Conservation (phyloP, 495 filamentous ascomycete genomes). For the Xylaria castorea region DNA sequence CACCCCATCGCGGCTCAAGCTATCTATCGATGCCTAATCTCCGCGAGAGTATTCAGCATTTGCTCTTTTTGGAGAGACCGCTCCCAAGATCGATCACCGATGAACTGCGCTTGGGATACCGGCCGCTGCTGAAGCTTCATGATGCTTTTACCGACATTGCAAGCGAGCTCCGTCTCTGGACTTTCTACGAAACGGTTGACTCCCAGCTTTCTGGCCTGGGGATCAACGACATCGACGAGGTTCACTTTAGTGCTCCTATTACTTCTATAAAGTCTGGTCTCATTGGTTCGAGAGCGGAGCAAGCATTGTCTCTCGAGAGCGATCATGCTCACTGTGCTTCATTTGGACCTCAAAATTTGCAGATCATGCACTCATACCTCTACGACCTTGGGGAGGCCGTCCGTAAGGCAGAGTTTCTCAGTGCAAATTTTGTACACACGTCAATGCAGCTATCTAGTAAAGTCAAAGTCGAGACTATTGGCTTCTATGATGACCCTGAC, state of each 20-base stretch:
- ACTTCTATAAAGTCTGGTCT: slow-evolving; percentile 68
- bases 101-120: slow-evolving; percentile 58
- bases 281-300: slow-evolving; percentile 61
- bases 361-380: slow-evolving; percentile 58
- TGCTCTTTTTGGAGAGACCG: slow-evolving; percentile 61
- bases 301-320: slow-evolving; percentile 62
- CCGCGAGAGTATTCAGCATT: slow-evolving; percentile 57
- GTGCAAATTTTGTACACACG: slow-evolving; percentile 47
- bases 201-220: slow-evolving; percentile 59
- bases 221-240: slow-evolving; percentile 38
- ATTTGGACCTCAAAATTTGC: slow-evolving; percentile 60
- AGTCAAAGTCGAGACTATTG: slow-evolving; percentile 65
- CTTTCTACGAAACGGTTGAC: slow-evolving; percentile 69
- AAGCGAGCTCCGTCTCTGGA: slow-evolving; percentile 70
- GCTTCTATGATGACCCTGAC: slow-evolving; percentile 65
- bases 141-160: slow-evolving; percentile 65
- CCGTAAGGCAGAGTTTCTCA: slow-evolving; percentile 49
- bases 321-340: slow-evolving; percentile 64
- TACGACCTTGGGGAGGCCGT: slow-evolving; percentile 55
- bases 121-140: slow-evolving; percentile 55
- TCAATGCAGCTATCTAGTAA: slow-evolving; percentile 55
- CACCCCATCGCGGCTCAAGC: slow-evolving; percentile 69
- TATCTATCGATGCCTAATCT: slow-evolving; percentile 67
- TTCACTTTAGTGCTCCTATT: slow-evolving; percentile 62
- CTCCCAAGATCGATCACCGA: slow-evolving; percentile 58